phyloP scores from a whole-genome alignment of 2,329 filamentous ascomycete species.

The Trichoderma asperellum region DNA sequence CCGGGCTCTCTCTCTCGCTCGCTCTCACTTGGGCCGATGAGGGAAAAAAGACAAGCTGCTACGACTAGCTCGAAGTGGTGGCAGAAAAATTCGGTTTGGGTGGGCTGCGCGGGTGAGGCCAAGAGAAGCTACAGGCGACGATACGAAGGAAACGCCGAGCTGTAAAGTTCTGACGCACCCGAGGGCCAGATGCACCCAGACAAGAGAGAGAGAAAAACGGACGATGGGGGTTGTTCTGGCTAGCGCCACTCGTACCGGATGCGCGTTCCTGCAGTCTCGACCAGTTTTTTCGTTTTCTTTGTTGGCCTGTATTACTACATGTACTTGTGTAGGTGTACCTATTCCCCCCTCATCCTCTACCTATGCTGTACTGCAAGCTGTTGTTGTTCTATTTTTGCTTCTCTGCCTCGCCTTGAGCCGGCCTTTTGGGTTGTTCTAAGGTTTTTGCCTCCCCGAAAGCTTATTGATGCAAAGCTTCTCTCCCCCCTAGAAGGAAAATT shows the following conservation, averaged over 20 bases:
- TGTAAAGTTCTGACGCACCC: constrained; percentile 26
- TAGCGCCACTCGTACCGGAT: constrained; percentile 5
- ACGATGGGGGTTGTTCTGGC: not conserved
- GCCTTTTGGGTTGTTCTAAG: not conserved
- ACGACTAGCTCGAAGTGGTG: not conserved
- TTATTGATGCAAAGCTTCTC: not conserved
- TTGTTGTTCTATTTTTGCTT: not conserved
- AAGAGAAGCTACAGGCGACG: not conserved
- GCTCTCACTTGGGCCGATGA: not conserved
- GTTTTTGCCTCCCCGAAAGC: not conserved
- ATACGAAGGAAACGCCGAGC: constrained; percentile 22
- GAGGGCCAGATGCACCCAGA: not conserved
- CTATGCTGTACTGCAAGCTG: too few relatives aligned
- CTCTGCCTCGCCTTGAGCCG: not conserved
- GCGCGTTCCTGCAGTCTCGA: constrained; percentile 18
- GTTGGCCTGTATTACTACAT: not conserved
- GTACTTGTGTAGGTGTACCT: not conserved
- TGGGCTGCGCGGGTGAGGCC: not conserved
- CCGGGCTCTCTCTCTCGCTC: not conserved
- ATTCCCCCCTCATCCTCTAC: not conserved
- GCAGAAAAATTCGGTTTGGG: not conserved
- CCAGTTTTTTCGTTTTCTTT: not conserved
- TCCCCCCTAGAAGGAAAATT: not conserved
- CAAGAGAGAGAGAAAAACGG: not conserved
- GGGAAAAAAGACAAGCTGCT: not conserved